Evolutionary conservation across 1,284 basidiomycete genomes (phyloP), one percentile per base, ranked within the genome.

Genomic region (Anthracocystis walkeri): DNA sequence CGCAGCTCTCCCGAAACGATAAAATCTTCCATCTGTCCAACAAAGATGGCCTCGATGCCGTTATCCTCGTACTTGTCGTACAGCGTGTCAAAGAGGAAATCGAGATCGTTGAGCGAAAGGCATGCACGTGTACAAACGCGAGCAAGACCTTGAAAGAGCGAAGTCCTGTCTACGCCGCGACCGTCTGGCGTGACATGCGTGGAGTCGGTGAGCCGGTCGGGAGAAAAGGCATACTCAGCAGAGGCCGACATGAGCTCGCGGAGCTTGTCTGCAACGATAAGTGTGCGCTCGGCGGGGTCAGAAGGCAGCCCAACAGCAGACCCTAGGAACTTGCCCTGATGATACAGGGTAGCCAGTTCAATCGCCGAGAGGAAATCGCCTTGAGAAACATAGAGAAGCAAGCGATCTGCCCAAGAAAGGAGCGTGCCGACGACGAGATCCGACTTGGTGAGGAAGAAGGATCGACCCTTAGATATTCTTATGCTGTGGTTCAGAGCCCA

Each of bases 321-420:
- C 4, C 95, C 94, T n/a, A 90, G 89, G 10, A 92, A 91, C 44
- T 90, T 89, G 11, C 91, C 92, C n/a, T 90, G 87, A 83, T 95
- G 95, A 86, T 96, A 99, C 0, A 90, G 88, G 21, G 93, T 90
- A 0, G 93, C 90, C 18, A 96, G 88, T 55, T 94, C 91, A 75
- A 99, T 97, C 1, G 97, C 96, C 48, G 89, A 90, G 18, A 99
- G 87, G 84, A 97, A 95, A 81, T 97, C 92, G 31, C 95, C 94
- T 5, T 89, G 88, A 81, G 94, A 89, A 27, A 98, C 95, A 57
- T 92, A 90, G 4, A 90, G 88, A 31, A 98, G 87, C 23, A 99
- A 91, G 23, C 92, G 91, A 84, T 99, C 95, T 11, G 96, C 94
- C 97, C 97, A 99, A 0, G 94, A 94, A 48, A 96, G 87, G 25